phyloP scores from a whole-genome alignment of 768 basidiomycete species.

The Clitopilus hobsonii region DNA sequence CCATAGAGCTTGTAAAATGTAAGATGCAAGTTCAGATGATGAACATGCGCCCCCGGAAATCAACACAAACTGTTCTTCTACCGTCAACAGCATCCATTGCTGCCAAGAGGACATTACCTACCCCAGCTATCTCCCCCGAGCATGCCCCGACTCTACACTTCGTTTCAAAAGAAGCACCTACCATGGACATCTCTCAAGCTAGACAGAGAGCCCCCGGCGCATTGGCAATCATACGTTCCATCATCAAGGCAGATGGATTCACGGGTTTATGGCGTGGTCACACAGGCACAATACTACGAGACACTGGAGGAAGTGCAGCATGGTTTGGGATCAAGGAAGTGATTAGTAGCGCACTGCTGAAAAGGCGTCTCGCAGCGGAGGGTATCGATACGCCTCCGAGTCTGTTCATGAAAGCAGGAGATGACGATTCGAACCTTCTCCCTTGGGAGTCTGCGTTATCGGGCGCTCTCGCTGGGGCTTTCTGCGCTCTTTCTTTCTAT shows the following conservation, averaged over 20 bases:
- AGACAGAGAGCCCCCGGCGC: conserved; percentile 58
- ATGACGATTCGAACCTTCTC: conserved; percentile 26
- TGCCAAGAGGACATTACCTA: conserved; percentile 3
- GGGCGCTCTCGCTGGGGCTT: conserved; percentile 75
- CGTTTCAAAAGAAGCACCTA: conserved; percentile 5
- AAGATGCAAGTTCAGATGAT: conserved; percentile 94
- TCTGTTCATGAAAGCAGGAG: conserved; percentile 9
- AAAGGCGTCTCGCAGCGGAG: conserved; percentile 28
- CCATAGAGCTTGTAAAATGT: conserved; percentile 86
- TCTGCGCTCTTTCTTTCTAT: conserved; percentile 79
- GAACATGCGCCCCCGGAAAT: conserved; percentile 11
- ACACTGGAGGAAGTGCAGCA: conserved; percentile 80
- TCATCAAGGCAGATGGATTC: conserved; percentile 49
- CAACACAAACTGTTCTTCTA: conserved; percentile 6
- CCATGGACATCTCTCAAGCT: conserved; percentile 13
- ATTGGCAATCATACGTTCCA: conserved; percentile 54
- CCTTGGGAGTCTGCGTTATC: conserved; percentile 77
- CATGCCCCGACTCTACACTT: conserved; percentile 1
- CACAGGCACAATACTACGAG: conserved; percentile 80
- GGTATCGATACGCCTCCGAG: conserved; percentile 8
- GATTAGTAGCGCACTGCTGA: conserved; percentile 58
- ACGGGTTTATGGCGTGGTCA: conserved; percentile 84
- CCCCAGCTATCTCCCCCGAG: conserved; percentile 4
- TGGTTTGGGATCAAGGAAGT: conserved; percentile 89
- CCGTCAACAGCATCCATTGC: conserved; percentile 1